Evolutionary conservation across 208 protist species (phyloP).

Genomic region (Naegleria lovaniensis): DNA sequence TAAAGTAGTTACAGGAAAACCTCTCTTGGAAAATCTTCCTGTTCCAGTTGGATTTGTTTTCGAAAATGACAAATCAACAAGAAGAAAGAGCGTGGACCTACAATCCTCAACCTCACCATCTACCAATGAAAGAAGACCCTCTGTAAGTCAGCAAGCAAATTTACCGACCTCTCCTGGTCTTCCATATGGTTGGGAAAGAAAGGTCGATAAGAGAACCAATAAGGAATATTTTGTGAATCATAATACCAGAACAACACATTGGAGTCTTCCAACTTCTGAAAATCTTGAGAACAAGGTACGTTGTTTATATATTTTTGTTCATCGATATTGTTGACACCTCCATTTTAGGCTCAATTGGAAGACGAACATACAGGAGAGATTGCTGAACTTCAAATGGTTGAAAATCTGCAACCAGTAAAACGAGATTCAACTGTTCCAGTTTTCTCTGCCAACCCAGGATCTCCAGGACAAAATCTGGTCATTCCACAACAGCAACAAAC

Average conservation of each 20-base stretch:
- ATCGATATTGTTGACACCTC: no score
- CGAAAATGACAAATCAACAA: not conserved
- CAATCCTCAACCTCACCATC: not conserved
- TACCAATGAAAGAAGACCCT: not conserved
- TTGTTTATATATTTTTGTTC: no score
- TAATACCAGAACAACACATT: conserved; percentile 28
- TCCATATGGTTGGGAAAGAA: conserved; percentile 26
- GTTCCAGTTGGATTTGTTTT: not conserved
- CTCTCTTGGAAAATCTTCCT: not conserved
- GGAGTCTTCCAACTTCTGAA: not conserved
- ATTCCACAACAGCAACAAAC: not conserved
- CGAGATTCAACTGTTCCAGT: not conserved
- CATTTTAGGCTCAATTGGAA: not conserved
- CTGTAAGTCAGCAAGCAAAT: not conserved
- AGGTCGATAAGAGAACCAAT: not conserved
- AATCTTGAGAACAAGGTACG: not conserved
- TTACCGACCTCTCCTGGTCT: not conserved
- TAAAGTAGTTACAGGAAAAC: not conserved
- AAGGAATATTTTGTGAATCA: conserved; percentile 27
- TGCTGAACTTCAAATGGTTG: not conserved
- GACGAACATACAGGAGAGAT: not conserved
- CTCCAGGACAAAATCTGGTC: not conserved
- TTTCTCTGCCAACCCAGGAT: not conserved
- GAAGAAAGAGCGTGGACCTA: not conserved
- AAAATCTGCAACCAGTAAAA: not conserved